Conservation (phyloP, 805 yeast species). For the Clavispora asparagi region DNA sequence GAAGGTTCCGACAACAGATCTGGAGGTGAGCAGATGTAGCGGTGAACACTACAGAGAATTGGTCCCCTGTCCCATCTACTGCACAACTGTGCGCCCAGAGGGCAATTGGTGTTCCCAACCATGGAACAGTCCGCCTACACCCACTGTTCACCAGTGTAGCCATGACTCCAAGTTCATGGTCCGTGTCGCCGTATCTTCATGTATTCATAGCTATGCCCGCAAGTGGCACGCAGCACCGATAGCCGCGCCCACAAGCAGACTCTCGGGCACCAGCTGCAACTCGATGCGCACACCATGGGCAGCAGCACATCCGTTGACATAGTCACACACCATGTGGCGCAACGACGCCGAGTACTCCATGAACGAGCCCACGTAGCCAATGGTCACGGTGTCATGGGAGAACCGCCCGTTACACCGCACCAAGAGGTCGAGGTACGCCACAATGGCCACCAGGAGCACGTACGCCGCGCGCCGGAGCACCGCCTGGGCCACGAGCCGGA, state of each 20-base stretch:
- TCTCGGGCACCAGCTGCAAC: constrained; percentile 38
- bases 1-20: too few relatives aligned
- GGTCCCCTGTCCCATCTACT: too few relatives aligned
- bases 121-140: too few relatives aligned
- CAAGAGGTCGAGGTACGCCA: constrained; percentile 31
- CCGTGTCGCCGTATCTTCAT: too few relatives aligned
- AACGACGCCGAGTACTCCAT: constrained; percentile 39
- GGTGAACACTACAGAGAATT: too few relatives aligned
- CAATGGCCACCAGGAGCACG: constrained; percentile 36
- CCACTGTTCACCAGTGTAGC: too few relatives aligned
- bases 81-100: too few relatives aligned
- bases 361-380: constrained; percentile 51
- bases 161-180: too few relatives aligned
- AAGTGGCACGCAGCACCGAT: constrained; percentile 35
- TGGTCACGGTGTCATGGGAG: constrained; percentile 19
- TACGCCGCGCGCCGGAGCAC: constrained; percentile 44
- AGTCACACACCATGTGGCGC: constrained; percentile 22
- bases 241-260: constrained; percentile 51
- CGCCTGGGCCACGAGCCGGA: constrained; percentile 28
- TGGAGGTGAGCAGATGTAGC: too few relatives aligned
- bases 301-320: constrained; percentile 21
- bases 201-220: neutral
- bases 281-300: constrained; percentile 28
- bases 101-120: too few relatives aligned
- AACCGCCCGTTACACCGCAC: constrained; percentile 18